phyloP scores from a whole-genome alignment of 164 flowering plant species.

The Stephania japonica region DNA sequence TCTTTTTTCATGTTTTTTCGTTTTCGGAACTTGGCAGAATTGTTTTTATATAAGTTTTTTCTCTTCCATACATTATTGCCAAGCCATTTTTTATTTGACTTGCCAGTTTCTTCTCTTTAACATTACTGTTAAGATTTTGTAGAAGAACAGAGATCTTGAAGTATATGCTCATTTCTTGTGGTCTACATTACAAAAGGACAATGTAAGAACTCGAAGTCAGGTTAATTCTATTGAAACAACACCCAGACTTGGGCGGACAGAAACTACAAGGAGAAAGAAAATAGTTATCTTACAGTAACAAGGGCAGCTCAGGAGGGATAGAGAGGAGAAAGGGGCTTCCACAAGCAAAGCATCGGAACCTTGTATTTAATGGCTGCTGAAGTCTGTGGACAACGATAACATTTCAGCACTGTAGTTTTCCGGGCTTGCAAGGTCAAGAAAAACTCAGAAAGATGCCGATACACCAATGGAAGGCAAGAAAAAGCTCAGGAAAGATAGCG shows the following conservation, averaged over 20 bases:
- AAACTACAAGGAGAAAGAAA: background rate
- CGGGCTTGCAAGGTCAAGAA: constrained; percentile 89
- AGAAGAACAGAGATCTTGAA: background rate
- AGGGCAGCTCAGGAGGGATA: constrained; percentile 40
- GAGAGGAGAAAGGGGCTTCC: constrained; percentile 11
- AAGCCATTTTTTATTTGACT: background rate
- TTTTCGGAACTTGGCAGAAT: background rate
- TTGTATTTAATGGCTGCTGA: background rate
- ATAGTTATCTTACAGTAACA: background rate
- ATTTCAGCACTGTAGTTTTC: background rate
- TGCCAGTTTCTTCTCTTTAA: background rate
- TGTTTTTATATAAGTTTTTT: background rate
- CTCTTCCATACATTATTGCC: background rate
- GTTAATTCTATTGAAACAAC: background rate
- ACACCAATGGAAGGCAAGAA: constrained; percentile 19
- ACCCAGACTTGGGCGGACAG: background rate
- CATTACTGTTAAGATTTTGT: background rate
- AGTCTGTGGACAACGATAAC: constrained; percentile 3
- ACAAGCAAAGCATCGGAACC: background rate
- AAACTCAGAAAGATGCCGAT: constrained; percentile 9
- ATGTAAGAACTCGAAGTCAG: background rate
- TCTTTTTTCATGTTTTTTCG: background rate
- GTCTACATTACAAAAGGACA: background rate
- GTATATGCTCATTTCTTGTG: background rate
- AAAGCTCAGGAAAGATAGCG: constrained; percentile 68